Percentiles rank a stretch among this genome's conserved stretches.
These are phyloP conservation scores for Phanerodontia chrysosporium DNA, from an alignment of 768 basidiomycete genomes.

Conservation along the genomic window DNA sequence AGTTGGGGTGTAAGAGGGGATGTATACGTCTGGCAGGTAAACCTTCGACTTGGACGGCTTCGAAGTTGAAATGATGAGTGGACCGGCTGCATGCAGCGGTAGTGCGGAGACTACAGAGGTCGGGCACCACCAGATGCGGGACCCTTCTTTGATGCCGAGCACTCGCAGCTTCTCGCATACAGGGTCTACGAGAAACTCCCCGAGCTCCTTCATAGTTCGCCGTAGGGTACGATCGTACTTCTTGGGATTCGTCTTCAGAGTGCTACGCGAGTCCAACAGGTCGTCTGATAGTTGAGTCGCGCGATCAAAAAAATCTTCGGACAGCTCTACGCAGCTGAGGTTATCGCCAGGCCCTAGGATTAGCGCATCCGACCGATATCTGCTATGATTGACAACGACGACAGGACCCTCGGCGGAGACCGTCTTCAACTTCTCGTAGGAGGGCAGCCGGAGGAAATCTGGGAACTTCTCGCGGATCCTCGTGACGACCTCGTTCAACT, in stretches of 20 bases:
- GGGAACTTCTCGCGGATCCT: constrained; percentile 30
- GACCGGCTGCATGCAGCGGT: constrained; percentile 24
- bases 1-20: constrained; percentile 30
- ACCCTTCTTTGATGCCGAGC: not conserved
- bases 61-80: not conserved
- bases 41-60: not conserved
- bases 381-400: constrained; percentile 32
- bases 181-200: not conserved
- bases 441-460: constrained; percentile 24
- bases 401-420: constrained; percentile 32
- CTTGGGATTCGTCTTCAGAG: not conserved
- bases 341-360: constrained; percentile 16
- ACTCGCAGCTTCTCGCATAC: not conserved
- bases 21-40: constrained; percentile 18
- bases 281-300: not conserved
- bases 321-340: constrained; percentile 12
- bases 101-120: not conserved
- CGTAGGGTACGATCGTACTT: not conserved
- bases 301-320: not conserved
- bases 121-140: constrained; percentile 5
- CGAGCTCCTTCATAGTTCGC: not conserved
- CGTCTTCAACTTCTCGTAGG: constrained; percentile 23
- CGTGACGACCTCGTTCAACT: constrained; percentile 15
- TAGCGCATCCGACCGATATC: constrained; percentile 34
- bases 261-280: not conserved